Percentiles rank a stretch among this genome's conserved stretches.
These are phyloP conservation scores for Sinapis alba DNA, from an alignment of 441 rosid genomes.

Conservation along the genomic window DNA sequence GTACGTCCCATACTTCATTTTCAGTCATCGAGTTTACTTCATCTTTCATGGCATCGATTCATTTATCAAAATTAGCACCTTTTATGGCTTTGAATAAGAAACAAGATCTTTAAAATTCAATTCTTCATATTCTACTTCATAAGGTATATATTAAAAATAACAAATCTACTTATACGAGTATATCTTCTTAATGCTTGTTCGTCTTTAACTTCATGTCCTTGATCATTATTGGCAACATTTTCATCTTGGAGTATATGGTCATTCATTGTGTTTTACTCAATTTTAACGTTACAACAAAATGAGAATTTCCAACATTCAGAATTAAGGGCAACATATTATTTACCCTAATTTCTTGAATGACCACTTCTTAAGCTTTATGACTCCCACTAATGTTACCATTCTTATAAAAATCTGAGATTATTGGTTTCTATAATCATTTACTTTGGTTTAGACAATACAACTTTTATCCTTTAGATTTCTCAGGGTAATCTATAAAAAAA, in stretches of 20 bases:
- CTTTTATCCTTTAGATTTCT: too few relatives aligned
- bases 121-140: too few relatives aligned
- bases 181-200: not conserved
- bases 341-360: constrained; percentile 1
- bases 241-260: constrained; percentile 2
- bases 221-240: not conserved
- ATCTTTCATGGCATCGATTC: too few relatives aligned
- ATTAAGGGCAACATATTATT: not conserved
- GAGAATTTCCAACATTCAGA: not conserved
- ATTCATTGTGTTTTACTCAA: not conserved
- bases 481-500: too few relatives aligned
- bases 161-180: too few relatives aligned
- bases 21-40: too few relatives aligned
- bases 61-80: not conserved
- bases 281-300: not conserved
- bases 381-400: constrained; percentile 3
- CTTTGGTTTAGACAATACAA: too few relatives aligned
- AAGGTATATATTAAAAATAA: too few relatives aligned
- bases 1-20: too few relatives aligned
- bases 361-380: not conserved
- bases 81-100: too few relatives aligned
- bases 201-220: not conserved
- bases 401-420: not conserved
- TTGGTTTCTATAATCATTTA: too few relatives aligned
- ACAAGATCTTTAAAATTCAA: too few relatives aligned